Evolutionary conservation across 441 rosid species (phyloP), one percentile per base, ranked within the genome.

Genomic region (Arabidopsis hybrid): DNA sequence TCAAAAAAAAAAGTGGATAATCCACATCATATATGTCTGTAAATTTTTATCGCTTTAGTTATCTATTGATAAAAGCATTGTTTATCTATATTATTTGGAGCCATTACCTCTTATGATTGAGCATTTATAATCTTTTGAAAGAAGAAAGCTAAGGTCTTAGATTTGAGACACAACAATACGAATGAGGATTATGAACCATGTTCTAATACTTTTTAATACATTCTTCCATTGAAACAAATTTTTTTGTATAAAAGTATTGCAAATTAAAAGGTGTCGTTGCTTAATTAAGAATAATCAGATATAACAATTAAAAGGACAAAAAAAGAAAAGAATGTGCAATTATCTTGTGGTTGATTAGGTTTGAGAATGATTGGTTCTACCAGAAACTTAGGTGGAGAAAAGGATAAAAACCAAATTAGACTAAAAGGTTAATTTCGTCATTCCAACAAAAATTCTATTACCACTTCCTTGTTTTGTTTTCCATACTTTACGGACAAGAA

Each of bases 331-430:
- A 60, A 60, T 60, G 32, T 38, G 6, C 17, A 3, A 10, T 52
- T 10, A 29, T 60, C 38, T 43, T n/a, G 53, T 45, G 40, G 53
- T 62, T 43, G 52, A n/a, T 43, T 62, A 62, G 52, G 52, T 36
- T 65, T 21, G 6, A 65, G 70, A 65, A 65, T 65, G 70, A 65
- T 66, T 66, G 71, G 60, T 66, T 38, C 26, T 32, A 66, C 71
- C 71, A 38, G 60, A 66, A 51, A 36, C 9, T 66, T 66, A 38
- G 60, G 71, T 66, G 38, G 38, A 2, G 3, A 66, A 21, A 66
- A 8, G 18, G 49, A 38, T 21, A 43, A 42, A 35, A 66, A 21
- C 38, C 26, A 39, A 66, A 52, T n/a, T 21, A 52, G 60, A 18
- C 8, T 38, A 49, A 49, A 38, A 9, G 47, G 39, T 4, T 39